These are phyloP conservation scores for Phytophthora crassamura DNA, from an alignment of 352 stramenopile genomes.

Conservation along the genomic window DNA sequence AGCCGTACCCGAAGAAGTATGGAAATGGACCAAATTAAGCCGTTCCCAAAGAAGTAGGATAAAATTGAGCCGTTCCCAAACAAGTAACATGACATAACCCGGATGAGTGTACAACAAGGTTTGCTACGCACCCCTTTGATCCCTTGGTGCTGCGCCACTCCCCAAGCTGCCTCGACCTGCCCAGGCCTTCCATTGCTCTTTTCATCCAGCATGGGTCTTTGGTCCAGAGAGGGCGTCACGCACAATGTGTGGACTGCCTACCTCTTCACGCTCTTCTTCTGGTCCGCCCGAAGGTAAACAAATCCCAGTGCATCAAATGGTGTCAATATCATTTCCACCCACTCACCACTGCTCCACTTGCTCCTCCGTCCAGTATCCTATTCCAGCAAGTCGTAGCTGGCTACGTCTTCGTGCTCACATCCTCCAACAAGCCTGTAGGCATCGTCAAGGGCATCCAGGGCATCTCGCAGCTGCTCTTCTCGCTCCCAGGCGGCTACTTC, in stretches of 20 bases:
- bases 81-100: too few relatives aligned
- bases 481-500: conserved; percentile 70
- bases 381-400: conserved; percentile 82
- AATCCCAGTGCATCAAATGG: neutral
- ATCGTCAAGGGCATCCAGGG: conserved; percentile 86
- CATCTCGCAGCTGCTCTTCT: conserved; percentile 80
- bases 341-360: neutral
- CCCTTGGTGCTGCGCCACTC: conserved; percentile 1
- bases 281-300: conserved; percentile 64
- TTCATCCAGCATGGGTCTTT: conserved; percentile 26
- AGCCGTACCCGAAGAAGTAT: too few relatives aligned
- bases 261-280: conserved; percentile 81
- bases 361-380: conserved; percentile 51
- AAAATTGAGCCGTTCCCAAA: too few relatives aligned
- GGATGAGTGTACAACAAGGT: too few relatives aligned
- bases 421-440: conserved; percentile 78
- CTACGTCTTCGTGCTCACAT: conserved; percentile 79
- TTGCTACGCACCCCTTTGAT: neutral
- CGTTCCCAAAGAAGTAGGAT: too few relatives aligned
- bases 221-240: conserved; percentile 25
- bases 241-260: conserved; percentile 77
- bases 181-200: too few relatives aligned
- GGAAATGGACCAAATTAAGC: too few relatives aligned
- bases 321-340: neutral
- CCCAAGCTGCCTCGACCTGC: neutral